phyloP scores from a whole-genome alignment of 257 asterid genomes.

The Scutellaria minor region DNA sequence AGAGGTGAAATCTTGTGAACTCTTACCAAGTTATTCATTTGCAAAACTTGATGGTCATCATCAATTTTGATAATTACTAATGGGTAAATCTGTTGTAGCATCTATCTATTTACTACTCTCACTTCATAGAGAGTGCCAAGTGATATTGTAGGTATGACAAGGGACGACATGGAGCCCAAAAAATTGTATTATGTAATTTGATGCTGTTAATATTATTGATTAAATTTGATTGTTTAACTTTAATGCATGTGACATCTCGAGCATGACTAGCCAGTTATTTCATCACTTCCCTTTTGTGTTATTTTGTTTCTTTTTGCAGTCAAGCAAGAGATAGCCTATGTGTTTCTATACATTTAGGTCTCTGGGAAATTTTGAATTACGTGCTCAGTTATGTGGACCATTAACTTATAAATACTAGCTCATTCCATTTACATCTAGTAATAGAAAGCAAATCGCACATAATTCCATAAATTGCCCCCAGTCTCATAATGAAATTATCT shows the following conservation, averaged over 20 bases:
- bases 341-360: no score
- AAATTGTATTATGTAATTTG: neutral
- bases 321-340: neutral
- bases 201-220: neutral
- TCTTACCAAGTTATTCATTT: neutral
- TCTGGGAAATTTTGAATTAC: neutral
- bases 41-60: no score
- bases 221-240: neutral
- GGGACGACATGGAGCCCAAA: neutral
- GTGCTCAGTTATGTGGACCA: neutral
- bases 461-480: neutral
- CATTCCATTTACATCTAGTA: neutral
- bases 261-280: slow-evolving; percentile 18
- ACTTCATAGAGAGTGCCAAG: slow-evolving; percentile 15
- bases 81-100: no score
- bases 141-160: slow-evolving; percentile 7
- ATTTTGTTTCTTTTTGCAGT: neutral
- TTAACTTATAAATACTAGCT: slow-evolving; percentile 4
- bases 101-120: neutral
- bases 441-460: neutral
- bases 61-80: no score
- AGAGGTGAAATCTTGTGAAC: neutral
- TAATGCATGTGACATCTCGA: slow-evolving; percentile 8
- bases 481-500: neutral
- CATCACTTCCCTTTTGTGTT: slow-evolving; percentile 13